Evolutionary conservation across 2,329 filamentous ascomycete genomes (phyloP).

Genomic region (Fusarium tanahbumbuense): DNA sequence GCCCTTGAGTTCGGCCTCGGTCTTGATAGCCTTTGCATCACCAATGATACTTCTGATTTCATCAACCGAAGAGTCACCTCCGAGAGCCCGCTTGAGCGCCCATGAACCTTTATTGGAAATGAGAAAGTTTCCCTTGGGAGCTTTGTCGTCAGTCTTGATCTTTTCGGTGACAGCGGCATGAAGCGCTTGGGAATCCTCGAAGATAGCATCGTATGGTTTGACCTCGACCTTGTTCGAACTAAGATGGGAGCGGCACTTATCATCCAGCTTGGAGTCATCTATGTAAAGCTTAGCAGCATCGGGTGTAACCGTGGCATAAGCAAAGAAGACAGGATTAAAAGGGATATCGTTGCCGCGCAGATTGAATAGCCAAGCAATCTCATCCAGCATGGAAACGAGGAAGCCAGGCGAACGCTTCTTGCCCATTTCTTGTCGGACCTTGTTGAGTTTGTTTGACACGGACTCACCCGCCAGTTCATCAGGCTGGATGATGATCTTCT

Average conservation of each 20-base stretch:
- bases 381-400: slow-evolving; percentile 93
- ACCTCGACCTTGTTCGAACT: slow-evolving; percentile 75
- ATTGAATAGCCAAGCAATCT: slow-evolving; percentile 99
- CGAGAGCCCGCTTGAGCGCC: slow-evolving; percentile 88
- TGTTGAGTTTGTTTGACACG: slow-evolving; percentile 83
- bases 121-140: slow-evolving; percentile 73
- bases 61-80: slow-evolving; percentile 86
- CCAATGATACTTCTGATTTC: slow-evolving; percentile 88
- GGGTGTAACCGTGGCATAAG: slow-evolving; percentile 89
- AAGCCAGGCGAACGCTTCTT: slow-evolving; percentile 91
- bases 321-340: slow-evolving; percentile 98
- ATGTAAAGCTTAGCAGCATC: slow-evolving; percentile 84
- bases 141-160: slow-evolving; percentile 48
- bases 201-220: slow-evolving; percentile 85
- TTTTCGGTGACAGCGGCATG: slow-evolving; percentile 54
- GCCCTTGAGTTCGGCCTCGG: slow-evolving; percentile 86
- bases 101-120: slow-evolving; percentile 92
- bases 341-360: slow-evolving; percentile 93
- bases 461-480: slow-evolving; percentile 83
- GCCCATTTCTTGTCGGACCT: slow-evolving; percentile 88
- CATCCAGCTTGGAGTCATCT: slow-evolving; percentile 79
- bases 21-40: slow-evolving; percentile 95
- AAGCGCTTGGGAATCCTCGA: slow-evolving; percentile 78
- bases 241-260: slow-evolving; percentile 77
- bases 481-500: slow-evolving; percentile 78